These are phyloP conservation scores for Daldinia decipiens DNA, from an alignment of 495 filamentous ascomycete species.

Conservation along the genomic window DNA sequence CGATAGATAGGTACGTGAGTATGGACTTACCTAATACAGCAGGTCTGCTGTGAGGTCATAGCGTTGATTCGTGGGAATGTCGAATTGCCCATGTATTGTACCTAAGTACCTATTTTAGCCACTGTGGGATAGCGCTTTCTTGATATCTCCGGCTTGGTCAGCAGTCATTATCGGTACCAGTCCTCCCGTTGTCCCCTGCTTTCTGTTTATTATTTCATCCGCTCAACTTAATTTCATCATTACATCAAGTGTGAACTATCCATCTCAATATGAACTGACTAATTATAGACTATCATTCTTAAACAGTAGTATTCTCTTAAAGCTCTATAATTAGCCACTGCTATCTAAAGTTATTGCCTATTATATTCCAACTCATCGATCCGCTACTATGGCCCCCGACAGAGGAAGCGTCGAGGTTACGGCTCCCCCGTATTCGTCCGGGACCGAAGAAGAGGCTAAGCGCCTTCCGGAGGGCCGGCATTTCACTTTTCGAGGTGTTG, in stretches of 20 bases:
- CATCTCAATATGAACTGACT: constrained; percentile 12
- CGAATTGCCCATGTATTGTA: not conserved
- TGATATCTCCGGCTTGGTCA: constrained; percentile 41
- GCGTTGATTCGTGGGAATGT: constrained; percentile 24
- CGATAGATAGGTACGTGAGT: not conserved
- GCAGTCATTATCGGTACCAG: constrained; percentile 15
- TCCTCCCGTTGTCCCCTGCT: constrained; percentile 7
- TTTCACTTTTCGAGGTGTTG: constrained; percentile 85
- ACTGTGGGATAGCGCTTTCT: constrained; percentile 5
- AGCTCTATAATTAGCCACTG: not conserved
- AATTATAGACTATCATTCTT: not conserved
- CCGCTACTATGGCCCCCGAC: constrained; percentile 40
- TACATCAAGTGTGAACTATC: constrained; percentile 8
- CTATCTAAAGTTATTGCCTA: not conserved
- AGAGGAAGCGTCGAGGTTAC: constrained; percentile 35
- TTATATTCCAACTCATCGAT: constrained; percentile 10
- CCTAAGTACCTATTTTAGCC: constrained; percentile 20
- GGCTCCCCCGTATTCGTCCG: constrained; percentile 27
- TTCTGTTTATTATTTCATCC: constrained; percentile 26
- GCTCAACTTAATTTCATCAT: constrained; percentile 12
- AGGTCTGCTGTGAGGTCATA: constrained; percentile 20
- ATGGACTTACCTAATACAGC: constrained; percentile 6
- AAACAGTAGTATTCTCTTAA: not conserved
- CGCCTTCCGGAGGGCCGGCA: constrained; percentile 60
- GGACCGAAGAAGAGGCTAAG: constrained; percentile 36